A percentile compares a stretch with the other conserved stretches of the same genome.
These are phyloP conservation scores for Fusarium luffae DNA, from an alignment of 2,329 filamentous ascomycete species.

Conservation along the genomic window DNA sequence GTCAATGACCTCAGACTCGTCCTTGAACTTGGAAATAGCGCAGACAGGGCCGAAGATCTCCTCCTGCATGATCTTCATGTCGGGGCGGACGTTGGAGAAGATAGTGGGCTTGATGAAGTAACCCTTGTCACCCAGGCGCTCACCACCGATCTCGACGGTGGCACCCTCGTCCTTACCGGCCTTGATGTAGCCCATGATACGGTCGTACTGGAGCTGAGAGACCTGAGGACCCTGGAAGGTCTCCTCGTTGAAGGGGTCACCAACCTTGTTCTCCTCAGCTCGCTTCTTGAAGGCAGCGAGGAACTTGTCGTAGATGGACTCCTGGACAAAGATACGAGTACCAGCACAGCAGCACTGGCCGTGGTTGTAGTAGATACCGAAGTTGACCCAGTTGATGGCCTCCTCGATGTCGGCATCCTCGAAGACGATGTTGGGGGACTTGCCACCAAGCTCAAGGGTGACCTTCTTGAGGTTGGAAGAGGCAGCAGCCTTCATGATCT, in stretches of 20 bases:
- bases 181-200: conserved; percentile 86
- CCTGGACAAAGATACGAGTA: conserved; percentile 87
- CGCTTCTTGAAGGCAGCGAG: conserved; percentile 82
- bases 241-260: conserved; percentile 80
- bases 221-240: conserved; percentile 93
- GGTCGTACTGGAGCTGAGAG: conserved; percentile 85
- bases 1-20: conserved; percentile 80
- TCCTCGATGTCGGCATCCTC: conserved; percentile 81
- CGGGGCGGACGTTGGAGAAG: conserved; percentile 81
- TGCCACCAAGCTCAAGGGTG: conserved; percentile 82
- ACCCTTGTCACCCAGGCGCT: conserved; percentile 75
- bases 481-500: conserved; percentile 84
- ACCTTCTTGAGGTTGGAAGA: conserved; percentile 85
- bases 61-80: conserved; percentile 93
- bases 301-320: conserved; percentile 89
- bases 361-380: conserved; percentile 74
- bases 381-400: conserved; percentile 82
- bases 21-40: conserved; percentile 87
- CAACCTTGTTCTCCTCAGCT: conserved; percentile 78
- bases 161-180: conserved; percentile 70
- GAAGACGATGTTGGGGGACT: conserved; percentile 85
- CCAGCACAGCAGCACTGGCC: conserved; percentile 78
- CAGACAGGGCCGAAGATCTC: conserved; percentile 93
- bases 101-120: conserved; percentile 95
- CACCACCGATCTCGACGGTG: conserved; percentile 66